These are phyloP conservation scores for Aspergillus felis DNA, from an alignment of 2,329 filamentous ascomycete species.

Conservation along the genomic window DNA sequence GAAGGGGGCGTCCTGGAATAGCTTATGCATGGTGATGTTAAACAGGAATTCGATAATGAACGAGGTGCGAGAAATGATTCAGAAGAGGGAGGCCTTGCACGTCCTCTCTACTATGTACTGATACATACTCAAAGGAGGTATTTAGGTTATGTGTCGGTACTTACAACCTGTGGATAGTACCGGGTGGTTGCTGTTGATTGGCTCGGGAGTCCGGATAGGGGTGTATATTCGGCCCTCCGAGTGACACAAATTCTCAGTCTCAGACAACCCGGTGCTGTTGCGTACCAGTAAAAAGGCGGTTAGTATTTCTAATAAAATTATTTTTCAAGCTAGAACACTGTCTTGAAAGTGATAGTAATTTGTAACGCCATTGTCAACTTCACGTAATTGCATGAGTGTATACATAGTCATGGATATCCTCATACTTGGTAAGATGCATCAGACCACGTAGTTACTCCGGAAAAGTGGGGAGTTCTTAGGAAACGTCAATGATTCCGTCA, in stretches of 20 bases:
- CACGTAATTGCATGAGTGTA: no score
- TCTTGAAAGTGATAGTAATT: no score
- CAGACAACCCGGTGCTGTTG: no score
- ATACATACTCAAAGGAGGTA: no score
- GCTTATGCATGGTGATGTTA: constrained; percentile 4
- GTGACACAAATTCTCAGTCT: no score
- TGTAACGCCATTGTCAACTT: no score
- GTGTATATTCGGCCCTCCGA: background rate
- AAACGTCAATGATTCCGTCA: background rate
- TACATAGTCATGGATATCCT: no score
- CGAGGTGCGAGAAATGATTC: background rate
- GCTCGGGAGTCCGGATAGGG: background rate
- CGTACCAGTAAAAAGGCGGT: no score
- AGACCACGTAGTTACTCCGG: background rate
- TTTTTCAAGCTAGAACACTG: no score
- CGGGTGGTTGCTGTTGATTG: background rate
- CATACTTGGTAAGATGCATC: background rate
- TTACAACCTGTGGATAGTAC: background rate
- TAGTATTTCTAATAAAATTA: no score
- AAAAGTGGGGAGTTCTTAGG: background rate
- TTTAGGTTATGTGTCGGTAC: no score
- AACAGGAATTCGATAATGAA: background rate
- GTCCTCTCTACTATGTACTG: no score
- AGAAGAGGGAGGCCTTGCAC: background rate
- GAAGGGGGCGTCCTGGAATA: constrained; percentile 19